Evolutionary conservation across 306 rosid species (phyloP).

Genomic region (Crataegus laevigata): DNA sequence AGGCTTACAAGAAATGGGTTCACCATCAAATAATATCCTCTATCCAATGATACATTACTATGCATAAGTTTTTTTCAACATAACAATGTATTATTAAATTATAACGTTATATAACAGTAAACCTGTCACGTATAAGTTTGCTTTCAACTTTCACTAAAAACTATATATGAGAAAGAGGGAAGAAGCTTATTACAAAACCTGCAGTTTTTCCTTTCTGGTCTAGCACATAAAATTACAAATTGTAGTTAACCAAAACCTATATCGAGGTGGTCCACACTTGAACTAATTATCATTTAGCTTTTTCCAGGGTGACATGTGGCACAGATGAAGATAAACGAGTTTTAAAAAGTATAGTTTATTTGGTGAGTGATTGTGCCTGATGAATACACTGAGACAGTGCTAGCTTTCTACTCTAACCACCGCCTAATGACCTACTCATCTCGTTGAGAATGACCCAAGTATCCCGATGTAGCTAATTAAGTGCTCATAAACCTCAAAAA

Average conservation of each 20-base stretch:
- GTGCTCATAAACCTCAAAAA: background rate
- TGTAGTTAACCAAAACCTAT: background rate
- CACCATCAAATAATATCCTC: no score
- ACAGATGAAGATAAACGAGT: slow-evolving; percentile 3
- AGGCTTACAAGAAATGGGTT: no score
- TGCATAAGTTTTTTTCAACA: no score
- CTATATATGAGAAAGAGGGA: background rate
- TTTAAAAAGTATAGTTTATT: slow-evolving; percentile 13
- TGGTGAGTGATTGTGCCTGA: slow-evolving; percentile 41
- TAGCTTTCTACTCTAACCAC: slow-evolving; percentile 57
- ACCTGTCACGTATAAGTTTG: no score
- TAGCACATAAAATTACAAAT: background rate
- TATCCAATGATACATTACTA: no score
- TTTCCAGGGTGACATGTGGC: slow-evolving; percentile 33
- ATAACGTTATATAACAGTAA: no score
- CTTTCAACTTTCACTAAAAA: background rate
- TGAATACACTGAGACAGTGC: slow-evolving; percentile 54
- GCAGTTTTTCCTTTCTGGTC: background rate
- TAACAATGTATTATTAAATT: no score
- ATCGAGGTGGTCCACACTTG: slow-evolving; percentile 26
- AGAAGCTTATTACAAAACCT: background rate
- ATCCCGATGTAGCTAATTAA: background rate
- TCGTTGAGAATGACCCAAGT: slow-evolving; percentile 21
- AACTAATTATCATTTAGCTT: slow-evolving; percentile 14
- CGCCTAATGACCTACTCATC: slow-evolving; percentile 31